A percentile compares a stretch with the other conserved stretches of the same genome.
Conservation (phyloP, 139 green algal genomes). For the Chlorella vulgaris region DNA sequence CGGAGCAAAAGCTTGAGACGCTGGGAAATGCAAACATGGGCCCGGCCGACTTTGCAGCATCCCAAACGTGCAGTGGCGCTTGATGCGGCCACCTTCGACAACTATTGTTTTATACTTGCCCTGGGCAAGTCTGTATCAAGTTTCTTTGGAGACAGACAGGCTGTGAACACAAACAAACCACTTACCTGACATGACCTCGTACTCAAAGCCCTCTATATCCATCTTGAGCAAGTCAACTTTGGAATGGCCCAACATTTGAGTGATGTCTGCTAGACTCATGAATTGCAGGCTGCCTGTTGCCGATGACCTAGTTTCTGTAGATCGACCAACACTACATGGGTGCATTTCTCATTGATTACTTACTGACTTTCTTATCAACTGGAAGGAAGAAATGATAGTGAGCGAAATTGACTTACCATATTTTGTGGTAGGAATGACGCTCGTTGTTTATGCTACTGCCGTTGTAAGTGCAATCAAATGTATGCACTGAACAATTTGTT, state of each 20-base stretch:
- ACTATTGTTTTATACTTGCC: not conserved
- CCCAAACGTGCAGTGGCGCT: not conserved
- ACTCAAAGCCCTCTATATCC: conserved; percentile 20
- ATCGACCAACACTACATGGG: not conserved
- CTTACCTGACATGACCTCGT: conserved; percentile 1
- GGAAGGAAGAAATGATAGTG: too few species aligned
- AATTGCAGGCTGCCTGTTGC: not conserved
- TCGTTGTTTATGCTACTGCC: not conserved
- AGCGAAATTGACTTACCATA: not conserved
- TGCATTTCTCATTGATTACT: not conserved
- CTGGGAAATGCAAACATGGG: too few species aligned
- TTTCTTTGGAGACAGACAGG: not conserved
- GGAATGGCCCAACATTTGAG: not conserved
- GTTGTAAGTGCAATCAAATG: not conserved
- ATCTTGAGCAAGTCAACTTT: not conserved
- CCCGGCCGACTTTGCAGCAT: not conserved
- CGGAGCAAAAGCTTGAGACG: too few species aligned
- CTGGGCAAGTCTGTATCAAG: not conserved
- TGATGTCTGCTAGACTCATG: not conserved
- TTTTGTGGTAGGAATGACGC: not conserved
- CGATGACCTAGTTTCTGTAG: not conserved
- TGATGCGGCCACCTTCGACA: not conserved
- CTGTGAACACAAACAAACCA: not conserved
- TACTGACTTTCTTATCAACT: not conserved
- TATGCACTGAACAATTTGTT: not conserved